Evolutionary conservation across 1,284 basidiomycete genomes (phyloP).

Genomic region (Fomitopsis palustris): DNA sequence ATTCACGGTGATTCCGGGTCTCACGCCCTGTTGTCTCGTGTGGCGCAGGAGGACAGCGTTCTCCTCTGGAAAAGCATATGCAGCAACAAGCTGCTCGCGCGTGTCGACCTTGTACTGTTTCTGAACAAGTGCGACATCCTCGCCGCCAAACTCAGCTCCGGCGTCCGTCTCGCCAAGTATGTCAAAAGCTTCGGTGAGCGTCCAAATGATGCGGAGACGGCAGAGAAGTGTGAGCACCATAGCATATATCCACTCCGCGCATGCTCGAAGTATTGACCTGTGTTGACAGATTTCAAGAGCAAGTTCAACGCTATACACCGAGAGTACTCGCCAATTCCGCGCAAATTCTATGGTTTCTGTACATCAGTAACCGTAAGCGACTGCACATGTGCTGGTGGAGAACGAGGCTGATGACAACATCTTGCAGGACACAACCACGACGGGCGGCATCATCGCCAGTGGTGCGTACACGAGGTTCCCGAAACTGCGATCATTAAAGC

Average conservation of each 20-base stretch:
- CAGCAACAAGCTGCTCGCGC: constrained; percentile 67
- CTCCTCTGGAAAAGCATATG: constrained; percentile 77
- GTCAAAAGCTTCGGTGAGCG: constrained; percentile 73
- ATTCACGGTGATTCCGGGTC: not conserved
- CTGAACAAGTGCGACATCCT: constrained; percentile 80
- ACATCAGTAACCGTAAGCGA: constrained; percentile 68
- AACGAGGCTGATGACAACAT: not conserved
- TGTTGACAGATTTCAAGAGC: constrained; percentile 55
- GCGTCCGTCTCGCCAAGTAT: constrained; percentile 62
- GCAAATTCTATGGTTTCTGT: constrained; percentile 78
- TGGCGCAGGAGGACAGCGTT: constrained; percentile 71
- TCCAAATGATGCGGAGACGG: constrained; percentile 66
- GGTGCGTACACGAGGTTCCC: constrained; percentile 38
- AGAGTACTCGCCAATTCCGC: constrained; percentile 69
- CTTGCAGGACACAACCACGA: constrained; percentile 63
- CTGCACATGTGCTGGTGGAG: not conserved
- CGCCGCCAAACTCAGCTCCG: constrained; percentile 58
- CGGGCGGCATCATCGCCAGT: constrained; percentile 73
- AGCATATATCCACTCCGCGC: not conserved
- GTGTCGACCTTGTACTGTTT: constrained; percentile 73
- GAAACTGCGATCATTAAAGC: not conserved
- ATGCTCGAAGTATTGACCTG: not conserved
- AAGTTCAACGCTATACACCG: constrained; percentile 78
- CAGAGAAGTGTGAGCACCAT: constrained; percentile 56
- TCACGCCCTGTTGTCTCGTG: not conserved